Evolutionary conservation across 371 early-diverging fungal species (phyloP).

Genomic region (Apophysomyces ossiformis): DNA sequence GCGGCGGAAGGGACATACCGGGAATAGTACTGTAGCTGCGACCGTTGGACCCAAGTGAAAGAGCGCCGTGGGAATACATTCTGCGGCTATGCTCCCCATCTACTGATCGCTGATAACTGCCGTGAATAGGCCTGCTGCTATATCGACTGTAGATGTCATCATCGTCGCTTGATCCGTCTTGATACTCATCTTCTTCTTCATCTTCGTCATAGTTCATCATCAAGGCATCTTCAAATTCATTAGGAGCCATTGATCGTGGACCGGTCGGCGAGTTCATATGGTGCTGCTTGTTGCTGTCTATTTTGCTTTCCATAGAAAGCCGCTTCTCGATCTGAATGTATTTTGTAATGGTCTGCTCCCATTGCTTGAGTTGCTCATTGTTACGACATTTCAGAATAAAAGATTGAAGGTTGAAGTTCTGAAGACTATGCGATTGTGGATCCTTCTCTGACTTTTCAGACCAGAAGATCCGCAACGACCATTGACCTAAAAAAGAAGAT

Average conservation of each 20-base stretch:
- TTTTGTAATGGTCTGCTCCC: slow-evolving; percentile 74
- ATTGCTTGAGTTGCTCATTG: slow-evolving; percentile 87
- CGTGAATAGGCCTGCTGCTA: background rate
- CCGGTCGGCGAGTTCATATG: background rate
- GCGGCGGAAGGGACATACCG: slow-evolving; percentile 34
- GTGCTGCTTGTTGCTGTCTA: slow-evolving; percentile 11
- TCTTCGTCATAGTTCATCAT: slow-evolving; percentile 12
- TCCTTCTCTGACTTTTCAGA: slow-evolving; percentile 24
- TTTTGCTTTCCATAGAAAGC: slow-evolving; percentile 13
- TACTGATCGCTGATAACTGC: background rate
- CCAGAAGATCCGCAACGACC: slow-evolving; percentile 37
- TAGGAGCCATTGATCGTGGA: background rate
- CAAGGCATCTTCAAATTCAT: background rate
- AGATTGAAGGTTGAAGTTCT: slow-evolving; percentile 70
- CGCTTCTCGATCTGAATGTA: slow-evolving; percentile 37
- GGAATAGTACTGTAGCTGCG: slow-evolving; percentile 14
- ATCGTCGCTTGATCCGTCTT: slow-evolving; percentile 22
- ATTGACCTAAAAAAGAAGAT: slow-evolving; percentile 23
- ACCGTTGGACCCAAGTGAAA: slow-evolving; percentile 5
- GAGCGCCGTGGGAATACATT: background rate
- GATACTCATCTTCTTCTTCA: slow-evolving; percentile 31
- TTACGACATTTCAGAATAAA: slow-evolving; percentile 87
- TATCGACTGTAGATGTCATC: background rate
- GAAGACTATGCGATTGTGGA: slow-evolving; percentile 9
- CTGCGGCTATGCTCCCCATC: slow-evolving; percentile 1